These are phyloP conservation scores for Ganoderma lucidum DNA, from an alignment of 1,284 basidiomycete species.

Conservation along the genomic window DNA sequence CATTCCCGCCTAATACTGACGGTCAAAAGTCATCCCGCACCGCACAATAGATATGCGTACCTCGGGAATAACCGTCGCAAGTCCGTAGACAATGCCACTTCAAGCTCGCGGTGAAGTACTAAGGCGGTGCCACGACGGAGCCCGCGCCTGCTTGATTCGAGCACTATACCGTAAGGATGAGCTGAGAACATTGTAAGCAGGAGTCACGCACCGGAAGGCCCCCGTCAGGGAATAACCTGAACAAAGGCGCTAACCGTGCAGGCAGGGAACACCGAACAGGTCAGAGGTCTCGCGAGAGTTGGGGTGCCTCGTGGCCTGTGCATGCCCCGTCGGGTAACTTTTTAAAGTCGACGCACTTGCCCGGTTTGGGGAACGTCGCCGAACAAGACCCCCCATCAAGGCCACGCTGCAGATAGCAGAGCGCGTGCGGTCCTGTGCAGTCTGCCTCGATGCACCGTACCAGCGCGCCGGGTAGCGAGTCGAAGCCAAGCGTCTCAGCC, in stretches of 20 bases:
- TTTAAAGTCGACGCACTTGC: constrained; percentile 16
- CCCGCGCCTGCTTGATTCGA: neutral
- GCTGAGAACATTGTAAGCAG: constrained; percentile 10
- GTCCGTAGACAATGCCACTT: neutral
- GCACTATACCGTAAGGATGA: neutral
- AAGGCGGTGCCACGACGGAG: neutral
- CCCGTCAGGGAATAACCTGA: constrained; percentile 2
- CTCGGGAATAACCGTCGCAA: neutral
- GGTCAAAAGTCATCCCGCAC: no score
- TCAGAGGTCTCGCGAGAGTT: constrained; percentile 6
- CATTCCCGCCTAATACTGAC: neutral
- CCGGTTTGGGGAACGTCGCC: neutral
- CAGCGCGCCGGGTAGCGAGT: neutral
- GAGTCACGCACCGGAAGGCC: constrained; percentile 12
- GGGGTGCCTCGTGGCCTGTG: constrained; percentile 19
- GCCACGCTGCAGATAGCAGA: neutral
- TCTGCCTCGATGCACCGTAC: neutral
- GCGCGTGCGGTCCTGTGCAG: neutral
- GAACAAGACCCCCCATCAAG: neutral
- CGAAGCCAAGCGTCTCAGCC: neutral
- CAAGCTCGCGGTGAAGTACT: neutral
- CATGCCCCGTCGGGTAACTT: constrained; percentile 10
- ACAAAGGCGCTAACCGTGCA: constrained; percentile 20
- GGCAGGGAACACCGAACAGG: constrained; percentile 3
- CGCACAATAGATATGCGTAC: neutral